phyloP scores from a whole-genome alignment of 1,284 basidiomycete species.

The Ustilago curta region DNA sequence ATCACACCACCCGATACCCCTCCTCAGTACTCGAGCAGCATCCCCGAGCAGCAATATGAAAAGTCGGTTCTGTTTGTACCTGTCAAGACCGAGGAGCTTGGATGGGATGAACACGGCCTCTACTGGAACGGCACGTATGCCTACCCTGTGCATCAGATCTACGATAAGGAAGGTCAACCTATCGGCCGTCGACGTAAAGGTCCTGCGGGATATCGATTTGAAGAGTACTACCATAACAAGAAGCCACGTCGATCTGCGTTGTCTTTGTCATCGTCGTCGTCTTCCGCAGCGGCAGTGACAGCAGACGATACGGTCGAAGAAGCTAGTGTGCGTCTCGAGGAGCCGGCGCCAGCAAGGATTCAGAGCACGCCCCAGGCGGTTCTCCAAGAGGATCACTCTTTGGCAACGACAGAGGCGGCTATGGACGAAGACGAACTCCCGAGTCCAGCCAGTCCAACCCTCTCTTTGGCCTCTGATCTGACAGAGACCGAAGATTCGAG shows the following conservation, averaged over 20 bases:
- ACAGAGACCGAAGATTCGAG: conserved; percentile 29
- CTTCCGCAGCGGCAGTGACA: not conserved
- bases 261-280: not conserved
- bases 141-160: conserved; percentile 55
- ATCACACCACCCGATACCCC: conserved; percentile 52
- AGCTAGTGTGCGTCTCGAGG: conserved; percentile 32
- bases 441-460: conserved; percentile 30
- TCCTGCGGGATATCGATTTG: conserved; percentile 41
- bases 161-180: conserved; percentile 34
- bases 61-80: conserved; percentile 60
- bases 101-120: conserved; percentile 63
- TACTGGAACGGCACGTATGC: conserved; percentile 62
- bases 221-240: conserved; percentile 43
- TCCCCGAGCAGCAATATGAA: conserved; percentile 56
- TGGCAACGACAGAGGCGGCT: not conserved
- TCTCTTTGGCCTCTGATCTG: conserved; percentile 17
- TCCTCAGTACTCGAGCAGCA: conserved; percentile 25
- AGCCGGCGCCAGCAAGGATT: conserved; percentile 42
- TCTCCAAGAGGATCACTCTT: not conserved
- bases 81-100: conserved; percentile 60
- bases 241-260: conserved; percentile 21
- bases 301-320: conserved; percentile 26
- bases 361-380: conserved; percentile 1
- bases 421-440: conserved; percentile 13
- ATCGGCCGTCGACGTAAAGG: conserved; percentile 47